Conservation (phyloP, 495 filamentous ascomycete species). For the Tuber brumale region DNA sequence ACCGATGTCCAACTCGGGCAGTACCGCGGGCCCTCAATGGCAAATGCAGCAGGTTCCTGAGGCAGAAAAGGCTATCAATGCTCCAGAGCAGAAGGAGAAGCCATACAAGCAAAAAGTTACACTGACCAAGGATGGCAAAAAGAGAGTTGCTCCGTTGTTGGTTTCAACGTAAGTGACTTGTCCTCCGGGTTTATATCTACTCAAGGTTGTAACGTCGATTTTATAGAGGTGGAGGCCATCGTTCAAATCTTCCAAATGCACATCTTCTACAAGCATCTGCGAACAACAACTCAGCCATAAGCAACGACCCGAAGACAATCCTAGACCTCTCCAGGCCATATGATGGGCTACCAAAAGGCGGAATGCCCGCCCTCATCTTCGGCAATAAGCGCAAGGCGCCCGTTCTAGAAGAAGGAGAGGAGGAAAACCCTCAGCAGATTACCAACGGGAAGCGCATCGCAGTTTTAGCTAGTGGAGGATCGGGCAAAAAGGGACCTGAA, state of each 20-base stretch:
- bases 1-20: slow-evolving; percentile 37
- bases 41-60: slow-evolving; percentile 42
- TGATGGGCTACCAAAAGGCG: slow-evolving; percentile 86
- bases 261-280: slow-evolving; percentile 47
- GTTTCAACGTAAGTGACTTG: slow-evolving; percentile 59
- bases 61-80: slow-evolving; percentile 43
- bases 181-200: neutral
- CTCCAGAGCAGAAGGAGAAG: slow-evolving; percentile 52
- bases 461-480: slow-evolving; percentile 55
- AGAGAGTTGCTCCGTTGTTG: slow-evolving; percentile 83
- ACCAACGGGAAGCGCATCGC: slow-evolving; percentile 53
- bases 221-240: slow-evolving; percentile 37
- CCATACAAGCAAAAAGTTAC: slow-evolving; percentile 73
- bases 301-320: slow-evolving; percentile 73
- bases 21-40: slow-evolving; percentile 46
- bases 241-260: slow-evolving; percentile 41
- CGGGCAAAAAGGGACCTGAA: slow-evolving; percentile 52
- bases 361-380: slow-evolving; percentile 72
- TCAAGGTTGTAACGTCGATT: neutral
- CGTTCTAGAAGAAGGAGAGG: slow-evolving; percentile 62
- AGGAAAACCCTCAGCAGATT: slow-evolving; percentile 56
- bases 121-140: slow-evolving; percentile 94
- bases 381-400: slow-evolving; percentile 86
- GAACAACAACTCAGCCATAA: slow-evolving; percentile 51
- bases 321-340: slow-evolving; percentile 91